Conservation (phyloP, 2,329 filamentous ascomycete genomes). For the Trichoderma guizhouense region DNA sequence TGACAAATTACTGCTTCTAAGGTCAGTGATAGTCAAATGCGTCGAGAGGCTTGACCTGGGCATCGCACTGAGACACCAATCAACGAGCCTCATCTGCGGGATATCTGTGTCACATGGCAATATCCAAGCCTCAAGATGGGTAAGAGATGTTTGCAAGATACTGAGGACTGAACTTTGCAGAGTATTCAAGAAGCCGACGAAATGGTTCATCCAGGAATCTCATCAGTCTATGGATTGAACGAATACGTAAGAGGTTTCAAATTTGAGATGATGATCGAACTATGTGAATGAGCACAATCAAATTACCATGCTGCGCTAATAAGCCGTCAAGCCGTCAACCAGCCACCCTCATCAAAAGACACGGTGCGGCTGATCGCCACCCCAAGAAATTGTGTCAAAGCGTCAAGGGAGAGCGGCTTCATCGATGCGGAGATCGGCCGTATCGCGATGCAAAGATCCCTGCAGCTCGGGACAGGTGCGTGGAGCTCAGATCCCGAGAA, state of each 20-base stretch:
- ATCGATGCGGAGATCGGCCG: not conserved
- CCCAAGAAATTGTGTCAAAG: not conserved
- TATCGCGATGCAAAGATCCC: not conserved
- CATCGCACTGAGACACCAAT: not conserved
- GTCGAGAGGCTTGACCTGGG: not conserved
- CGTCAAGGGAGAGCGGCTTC: constrained; percentile 1
- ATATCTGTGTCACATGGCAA: not conserved
- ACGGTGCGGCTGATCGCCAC: not conserved
- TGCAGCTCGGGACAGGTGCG: not conserved
- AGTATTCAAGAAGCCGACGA: not conserved
- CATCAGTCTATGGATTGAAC: not conserved
- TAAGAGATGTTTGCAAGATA: too few relatives aligned
- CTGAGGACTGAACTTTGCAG: not conserved
- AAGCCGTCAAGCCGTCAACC: too few relatives aligned
- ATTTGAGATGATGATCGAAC: not conserved
- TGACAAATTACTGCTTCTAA: not conserved
- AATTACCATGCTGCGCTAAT: not conserved
- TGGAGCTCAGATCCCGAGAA: not conserved
- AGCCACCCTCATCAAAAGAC: not conserved
- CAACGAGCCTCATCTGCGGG: not conserved
- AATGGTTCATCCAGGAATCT: too few relatives aligned
- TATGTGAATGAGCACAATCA: not conserved
- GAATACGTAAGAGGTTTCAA: not conserved
- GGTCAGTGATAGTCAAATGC: not conserved
- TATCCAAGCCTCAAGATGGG: not conserved